These are phyloP conservation scores for Periconia macrospinosa DNA, from an alignment of 2,329 filamentous ascomycete species.

Conservation along the genomic window DNA sequence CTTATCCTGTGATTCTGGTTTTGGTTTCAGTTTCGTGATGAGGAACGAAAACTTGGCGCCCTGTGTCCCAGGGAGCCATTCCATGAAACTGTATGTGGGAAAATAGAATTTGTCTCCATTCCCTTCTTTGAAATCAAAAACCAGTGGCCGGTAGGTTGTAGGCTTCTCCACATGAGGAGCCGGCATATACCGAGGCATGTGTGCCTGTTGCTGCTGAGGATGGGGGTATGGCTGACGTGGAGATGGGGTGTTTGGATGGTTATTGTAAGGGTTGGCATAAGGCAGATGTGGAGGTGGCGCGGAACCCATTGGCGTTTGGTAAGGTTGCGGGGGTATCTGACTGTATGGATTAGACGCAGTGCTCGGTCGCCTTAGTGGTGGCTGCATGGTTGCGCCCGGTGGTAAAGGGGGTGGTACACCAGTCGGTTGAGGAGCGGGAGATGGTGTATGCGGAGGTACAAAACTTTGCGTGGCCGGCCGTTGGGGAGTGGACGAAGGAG, in stretches of 20 bases:
- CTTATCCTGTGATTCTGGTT: constrained; percentile 41
- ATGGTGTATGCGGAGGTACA: background rate
- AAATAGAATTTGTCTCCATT: constrained; percentile 75
- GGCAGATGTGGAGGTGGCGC: constrained; percentile 17
- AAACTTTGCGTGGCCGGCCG: background rate
- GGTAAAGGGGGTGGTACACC: constrained; percentile 2
- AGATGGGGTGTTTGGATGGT: constrained; percentile 15
- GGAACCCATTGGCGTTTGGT: constrained; percentile 21
- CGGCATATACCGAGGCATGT: constrained; percentile 26
- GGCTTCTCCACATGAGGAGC: constrained; percentile 45
- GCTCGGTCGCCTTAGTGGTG: background rate
- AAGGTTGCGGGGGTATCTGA: constrained; percentile 14
- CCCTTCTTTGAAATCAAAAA: constrained; percentile 44
- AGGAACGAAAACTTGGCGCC: constrained; percentile 75
- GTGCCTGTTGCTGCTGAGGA: constrained; percentile 9
- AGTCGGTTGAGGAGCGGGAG: background rate
- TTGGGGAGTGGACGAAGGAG: background rate
- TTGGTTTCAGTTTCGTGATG: constrained; percentile 67
- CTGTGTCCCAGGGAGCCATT: constrained; percentile 63
- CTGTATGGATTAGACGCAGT: constrained; percentile 17
- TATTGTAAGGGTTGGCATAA: constrained; percentile 21
- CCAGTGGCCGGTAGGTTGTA: constrained; percentile 46
- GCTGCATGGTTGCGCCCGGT: background rate
- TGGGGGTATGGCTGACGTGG: constrained; percentile 16
- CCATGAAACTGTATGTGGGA: constrained; percentile 75